Percentiles rank a stretch among this genome's conserved stretches.
Conservation (phyloP, 148 eudicot species). For the Limonium bicolor region DNA sequence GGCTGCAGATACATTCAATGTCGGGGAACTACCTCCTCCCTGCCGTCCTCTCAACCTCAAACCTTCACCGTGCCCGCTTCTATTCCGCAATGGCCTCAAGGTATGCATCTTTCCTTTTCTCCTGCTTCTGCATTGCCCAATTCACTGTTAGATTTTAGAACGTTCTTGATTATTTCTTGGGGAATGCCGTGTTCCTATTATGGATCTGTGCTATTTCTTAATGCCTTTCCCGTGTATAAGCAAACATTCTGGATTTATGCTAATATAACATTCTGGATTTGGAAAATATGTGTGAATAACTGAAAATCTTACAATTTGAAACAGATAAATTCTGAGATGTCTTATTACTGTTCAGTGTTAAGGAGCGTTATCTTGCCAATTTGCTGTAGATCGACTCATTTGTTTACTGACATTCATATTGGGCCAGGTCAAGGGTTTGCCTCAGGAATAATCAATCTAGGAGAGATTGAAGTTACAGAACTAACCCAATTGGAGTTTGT, state of each 20-base stretch:
- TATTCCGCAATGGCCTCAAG: slow-evolving; percentile 68
- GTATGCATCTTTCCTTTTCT: slow-evolving; percentile 12
- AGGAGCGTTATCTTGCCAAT: neutral
- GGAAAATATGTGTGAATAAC: neutral
- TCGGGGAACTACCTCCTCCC: slow-evolving; percentile 16
- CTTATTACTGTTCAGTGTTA: neutral
- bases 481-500: slow-evolving; percentile 47
- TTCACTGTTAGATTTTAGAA: neutral
- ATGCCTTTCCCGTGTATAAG: neutral
- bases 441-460: slow-evolving; percentile 43
- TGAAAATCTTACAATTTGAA: neutral
- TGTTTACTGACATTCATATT: too few species aligned
- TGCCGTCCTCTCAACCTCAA: slow-evolving; percentile 9
- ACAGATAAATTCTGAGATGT: neutral
- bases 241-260: neutral
- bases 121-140: neutral
- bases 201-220: neutral
- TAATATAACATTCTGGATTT: neutral
- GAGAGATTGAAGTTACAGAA: slow-evolving; percentile 69
- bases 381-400: slow-evolving; percentile 1
- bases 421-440: slow-evolving; percentile 82
- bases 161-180: neutral
- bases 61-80: slow-evolving; percentile 65
- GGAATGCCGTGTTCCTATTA: too few species aligned
- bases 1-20: slow-evolving; percentile 20